phyloP scores from a whole-genome alignment of 768 basidiomycete genomes.

The Amanita thiersii region DNA sequence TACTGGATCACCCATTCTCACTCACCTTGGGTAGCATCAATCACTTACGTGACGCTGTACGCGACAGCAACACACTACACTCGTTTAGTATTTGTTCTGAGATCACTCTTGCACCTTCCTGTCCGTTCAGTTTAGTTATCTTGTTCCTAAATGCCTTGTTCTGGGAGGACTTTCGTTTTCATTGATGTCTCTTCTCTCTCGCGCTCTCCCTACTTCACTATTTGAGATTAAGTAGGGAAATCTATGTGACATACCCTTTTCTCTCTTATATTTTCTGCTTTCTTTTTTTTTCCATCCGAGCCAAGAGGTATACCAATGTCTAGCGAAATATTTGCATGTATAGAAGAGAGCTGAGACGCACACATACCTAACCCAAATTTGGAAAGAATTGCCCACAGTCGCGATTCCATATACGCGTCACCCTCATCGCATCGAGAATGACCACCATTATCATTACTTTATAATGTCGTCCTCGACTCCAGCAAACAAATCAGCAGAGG shows the following conservation, averaged over 20 bases:
- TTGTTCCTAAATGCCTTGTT: not conserved
- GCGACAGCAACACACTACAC: not conserved
- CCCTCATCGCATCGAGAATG: not conserved
- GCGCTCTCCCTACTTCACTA: no score
- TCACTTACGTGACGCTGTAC: no score
- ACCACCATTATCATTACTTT: not conserved
- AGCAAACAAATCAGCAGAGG: constrained; percentile 29
- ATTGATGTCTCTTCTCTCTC: not conserved
- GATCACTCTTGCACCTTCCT: constrained; percentile 1
- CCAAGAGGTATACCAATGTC: no score
- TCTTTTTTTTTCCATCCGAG: no score
- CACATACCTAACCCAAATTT: no score
- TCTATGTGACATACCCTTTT: constrained; percentile 5
- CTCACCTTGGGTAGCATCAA: no score
- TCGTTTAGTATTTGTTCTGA: constrained; percentile 5
- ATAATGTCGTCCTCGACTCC: constrained; percentile 39
- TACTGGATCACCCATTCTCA: no score
- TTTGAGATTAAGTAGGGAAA: no score
- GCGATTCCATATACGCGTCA: constrained; percentile 2
- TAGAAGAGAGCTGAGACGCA: no score
- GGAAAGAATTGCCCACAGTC: no score
- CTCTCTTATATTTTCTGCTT: not conserved
- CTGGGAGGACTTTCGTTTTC: not conserved
- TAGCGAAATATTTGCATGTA: no score
- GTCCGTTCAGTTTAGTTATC: not conserved